phyloP scores from a whole-genome alignment of 2,329 filamentous ascomycete species.

The Xylaria sp. region DNA sequence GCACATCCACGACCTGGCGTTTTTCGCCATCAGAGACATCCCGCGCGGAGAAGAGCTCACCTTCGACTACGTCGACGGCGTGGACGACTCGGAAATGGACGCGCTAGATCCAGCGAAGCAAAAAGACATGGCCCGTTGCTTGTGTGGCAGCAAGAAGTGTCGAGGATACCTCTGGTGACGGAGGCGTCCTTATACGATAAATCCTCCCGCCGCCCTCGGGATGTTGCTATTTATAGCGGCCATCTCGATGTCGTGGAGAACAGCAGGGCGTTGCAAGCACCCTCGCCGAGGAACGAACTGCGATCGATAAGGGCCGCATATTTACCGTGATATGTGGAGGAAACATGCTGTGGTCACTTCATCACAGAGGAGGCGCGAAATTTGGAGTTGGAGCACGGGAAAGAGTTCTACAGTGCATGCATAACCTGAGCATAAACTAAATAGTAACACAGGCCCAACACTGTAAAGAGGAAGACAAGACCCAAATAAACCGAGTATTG shows the following conservation, averaged over 20 bases:
- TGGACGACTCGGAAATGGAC: slow-evolving; percentile 56
- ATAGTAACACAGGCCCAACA: no score
- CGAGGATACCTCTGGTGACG: slow-evolving; percentile 70
- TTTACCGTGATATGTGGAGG: not conserved
- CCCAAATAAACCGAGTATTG: no score
- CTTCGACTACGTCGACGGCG: slow-evolving; percentile 78
- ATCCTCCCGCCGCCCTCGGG: no score
- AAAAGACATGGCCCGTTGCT: slow-evolving; percentile 61
- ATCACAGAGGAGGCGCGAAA: no score
- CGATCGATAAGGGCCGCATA: not conserved
- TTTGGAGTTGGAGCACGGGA: no score
- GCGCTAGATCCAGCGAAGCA: slow-evolving; percentile 55
- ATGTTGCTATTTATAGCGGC: no score
- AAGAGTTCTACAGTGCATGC: no score
- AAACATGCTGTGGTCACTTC: not conserved
- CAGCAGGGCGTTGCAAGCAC: not conserved
- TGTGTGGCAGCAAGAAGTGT: slow-evolving; percentile 70
- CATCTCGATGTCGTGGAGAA: no score
- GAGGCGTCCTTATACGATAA: no score
- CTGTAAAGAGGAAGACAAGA: no score
- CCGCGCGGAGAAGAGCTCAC: slow-evolving; percentile 71
- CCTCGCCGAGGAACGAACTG: not conserved
- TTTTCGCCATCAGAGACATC: slow-evolving; percentile 75
- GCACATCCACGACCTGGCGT: slow-evolving; percentile 75
- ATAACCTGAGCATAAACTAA: no score